Evolutionary conservation across 148 eudicot species (phyloP), one percentile per base, ranked within the genome.

Genomic region (Dianthus caryophyllus): DNA sequence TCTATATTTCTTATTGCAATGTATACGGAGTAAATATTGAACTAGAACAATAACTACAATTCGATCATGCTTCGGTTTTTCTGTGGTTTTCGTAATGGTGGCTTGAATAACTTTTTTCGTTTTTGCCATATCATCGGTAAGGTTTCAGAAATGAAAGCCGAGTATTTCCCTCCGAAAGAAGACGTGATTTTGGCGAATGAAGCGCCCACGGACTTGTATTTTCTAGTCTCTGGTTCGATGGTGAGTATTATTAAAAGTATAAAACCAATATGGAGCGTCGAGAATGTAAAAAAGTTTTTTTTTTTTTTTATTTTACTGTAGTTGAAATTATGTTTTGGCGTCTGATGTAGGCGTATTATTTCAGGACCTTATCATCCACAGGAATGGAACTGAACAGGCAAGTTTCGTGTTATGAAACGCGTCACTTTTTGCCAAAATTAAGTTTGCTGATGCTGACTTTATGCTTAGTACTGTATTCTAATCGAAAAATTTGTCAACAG

Each of bases 81-180:
- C 46, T 13, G 17, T 30, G 39, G 15, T n/a, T 25, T 44, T 30
- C 3, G 7, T 14, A 27, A 29, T 27, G 31, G 9, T 33, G 36
- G 21, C 52, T 64, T 25, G 50, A 33, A 22, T 60, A 60, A 60
- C 11, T n/a, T 33, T 36, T 39, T 54, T 15, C n/a, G n/a, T n/a
- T 43, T 64, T 52, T 55, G 61, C 47, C 30, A 39, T 61, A 20
- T 10, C 31, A 21, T 72, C 18, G 38, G 26, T 12, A 69, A 90
- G 96, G 97, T 88, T 52, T 68, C 97, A 33, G 97, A 88, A 83
- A 90, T 88, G 97, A 90, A 84, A 73, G 84, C 91, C 8, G 97
- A 88, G 79, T 90, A 90, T 68, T 91, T 86, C 73, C 89, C 95
- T 67, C 95, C 97, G 15, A 84, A 72, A 76, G 97, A 91, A 83